These are phyloP conservation scores for Cordyceps cateniannulata DNA, from an alignment of 2,329 filamentous ascomycete genomes.

Conservation along the genomic window DNA sequence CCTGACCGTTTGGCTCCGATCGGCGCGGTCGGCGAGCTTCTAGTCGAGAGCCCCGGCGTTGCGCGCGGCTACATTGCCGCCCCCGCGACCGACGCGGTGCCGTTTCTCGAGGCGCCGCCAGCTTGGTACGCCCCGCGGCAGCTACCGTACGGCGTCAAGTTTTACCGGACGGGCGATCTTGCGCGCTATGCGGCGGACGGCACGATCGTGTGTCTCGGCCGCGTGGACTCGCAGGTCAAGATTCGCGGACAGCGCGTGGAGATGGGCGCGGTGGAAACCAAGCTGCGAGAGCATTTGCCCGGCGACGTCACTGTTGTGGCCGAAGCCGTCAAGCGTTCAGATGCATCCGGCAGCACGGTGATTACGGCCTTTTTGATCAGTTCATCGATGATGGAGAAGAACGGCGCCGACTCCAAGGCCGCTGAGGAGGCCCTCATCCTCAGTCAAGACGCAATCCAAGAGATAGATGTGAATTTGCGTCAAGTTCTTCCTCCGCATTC, in stretches of 20 bases:
- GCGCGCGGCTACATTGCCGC: conserved; percentile 16
- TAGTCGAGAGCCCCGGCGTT: conserved; percentile 17
- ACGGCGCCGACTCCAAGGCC: neutral
- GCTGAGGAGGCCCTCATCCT: neutral
- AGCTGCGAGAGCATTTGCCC: neutral
- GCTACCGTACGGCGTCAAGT: neutral
- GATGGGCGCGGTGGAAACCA: conserved; percentile 25
- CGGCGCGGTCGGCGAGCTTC: conserved; percentile 16
- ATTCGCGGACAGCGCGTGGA: conserved; percentile 53
- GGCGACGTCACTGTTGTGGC: neutral
- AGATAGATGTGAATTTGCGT: neutral
- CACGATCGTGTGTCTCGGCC: conserved; percentile 37
- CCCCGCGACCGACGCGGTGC: neutral
- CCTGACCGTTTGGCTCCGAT: conserved; percentile 12
- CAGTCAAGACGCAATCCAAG: neutral
- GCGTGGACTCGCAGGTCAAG: conserved; percentile 55
- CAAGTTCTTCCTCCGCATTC: conserved; percentile 5
- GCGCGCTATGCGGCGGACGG: conserved; percentile 36
- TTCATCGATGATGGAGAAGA: neutral
- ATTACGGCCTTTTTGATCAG: neutral
- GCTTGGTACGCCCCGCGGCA: neutral
- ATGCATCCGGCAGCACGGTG: neutral
- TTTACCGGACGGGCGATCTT: conserved; percentile 46
- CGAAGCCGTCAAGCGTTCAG: neutral
- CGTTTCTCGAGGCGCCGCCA: neutral